Conservation (phyloP, 202 grass and related monocot species). For the Dendrocalamus latiflorus region DNA sequence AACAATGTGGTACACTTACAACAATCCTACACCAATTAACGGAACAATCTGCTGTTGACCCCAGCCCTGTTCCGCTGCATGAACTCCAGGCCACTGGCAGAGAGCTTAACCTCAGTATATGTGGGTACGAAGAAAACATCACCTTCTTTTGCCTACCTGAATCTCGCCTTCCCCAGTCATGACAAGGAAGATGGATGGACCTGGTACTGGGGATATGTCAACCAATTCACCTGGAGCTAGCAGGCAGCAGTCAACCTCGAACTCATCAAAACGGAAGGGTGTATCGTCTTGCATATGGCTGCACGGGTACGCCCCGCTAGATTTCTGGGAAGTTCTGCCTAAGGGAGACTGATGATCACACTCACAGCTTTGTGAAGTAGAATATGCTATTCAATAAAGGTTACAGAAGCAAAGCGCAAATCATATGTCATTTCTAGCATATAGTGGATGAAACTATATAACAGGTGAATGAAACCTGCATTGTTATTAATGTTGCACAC, state of each 20-base stretch:
- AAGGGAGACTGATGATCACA: neutral
- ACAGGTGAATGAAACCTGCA: no score
- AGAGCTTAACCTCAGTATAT: constrained; percentile 47
- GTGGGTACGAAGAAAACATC: constrained; percentile 71
- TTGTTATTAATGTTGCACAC: no score
- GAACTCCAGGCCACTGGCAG: constrained; percentile 12
- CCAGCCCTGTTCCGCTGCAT: constrained; percentile 52
- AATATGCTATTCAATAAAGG: neutral
- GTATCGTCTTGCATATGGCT: constrained; percentile 58
- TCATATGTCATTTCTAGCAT: neutral
- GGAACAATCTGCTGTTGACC: constrained; percentile 61
- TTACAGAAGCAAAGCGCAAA: neutral
- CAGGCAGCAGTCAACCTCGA: constrained; percentile 65
- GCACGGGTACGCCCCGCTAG: constrained; percentile 45
- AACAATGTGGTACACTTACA: neutral
- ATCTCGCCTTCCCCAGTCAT: constrained; percentile 49
- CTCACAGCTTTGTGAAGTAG: neutral
- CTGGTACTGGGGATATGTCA: constrained; percentile 39
- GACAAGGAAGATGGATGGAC: constrained; percentile 77
- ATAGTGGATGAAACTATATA: no score
- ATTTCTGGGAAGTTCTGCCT: constrained; percentile 72
- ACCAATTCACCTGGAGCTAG: constrained; percentile 38
- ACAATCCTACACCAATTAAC: constrained; percentile 13
- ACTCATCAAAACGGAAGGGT: constrained; percentile 80
- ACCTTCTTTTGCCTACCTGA: constrained; percentile 42